A percentile compares a stretch with the other conserved stretches of the same genome.
Conservation (phyloP, 345 rosid species). For the Salix viminalis region DNA sequence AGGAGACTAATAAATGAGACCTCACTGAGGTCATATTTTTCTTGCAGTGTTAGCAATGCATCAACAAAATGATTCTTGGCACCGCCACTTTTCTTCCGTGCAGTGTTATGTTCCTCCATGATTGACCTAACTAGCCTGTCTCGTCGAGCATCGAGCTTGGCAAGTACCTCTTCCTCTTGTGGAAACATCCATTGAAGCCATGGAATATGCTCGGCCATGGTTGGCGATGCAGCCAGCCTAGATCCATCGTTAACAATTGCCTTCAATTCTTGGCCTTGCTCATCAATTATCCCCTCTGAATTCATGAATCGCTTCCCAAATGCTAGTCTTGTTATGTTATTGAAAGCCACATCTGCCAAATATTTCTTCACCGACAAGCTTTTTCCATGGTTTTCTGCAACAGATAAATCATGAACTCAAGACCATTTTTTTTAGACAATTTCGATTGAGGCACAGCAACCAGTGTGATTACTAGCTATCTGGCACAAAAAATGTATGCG, state of each 20-base stretch:
- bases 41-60: constrained; percentile 72
- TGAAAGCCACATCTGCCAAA: constrained; percentile 82
- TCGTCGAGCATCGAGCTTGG: constrained; percentile 65
- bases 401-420: not conserved
- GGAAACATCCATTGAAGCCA: constrained; percentile 98
- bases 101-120: constrained; percentile 83
- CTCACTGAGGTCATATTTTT: constrained; percentile 80
- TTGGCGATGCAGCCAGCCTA: constrained; percentile 67
- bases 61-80: constrained; percentile 65
- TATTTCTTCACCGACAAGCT: constrained; percentile 56
- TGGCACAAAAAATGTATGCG: no score
- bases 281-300: constrained; percentile 64
- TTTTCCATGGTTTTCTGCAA: constrained; percentile 48
- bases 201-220: constrained; percentile 79
- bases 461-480: no score
- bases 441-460: not conserved
- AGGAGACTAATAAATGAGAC: constrained; percentile 86
- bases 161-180: constrained; percentile 62
- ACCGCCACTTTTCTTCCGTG: constrained; percentile 55
- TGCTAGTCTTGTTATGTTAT: constrained; percentile 84
- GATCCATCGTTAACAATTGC: constrained; percentile 67
- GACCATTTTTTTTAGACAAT: no score
- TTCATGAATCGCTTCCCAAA: constrained; percentile 91
- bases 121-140: constrained; percentile 68
- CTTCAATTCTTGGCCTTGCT: constrained; percentile 86